Percentiles rank a stretch among this genome's conserved stretches.
Evolutionary conservation across 768 basidiomycete genomes (phyloP).

Genomic region (Mycena albidolilacea): DNA sequence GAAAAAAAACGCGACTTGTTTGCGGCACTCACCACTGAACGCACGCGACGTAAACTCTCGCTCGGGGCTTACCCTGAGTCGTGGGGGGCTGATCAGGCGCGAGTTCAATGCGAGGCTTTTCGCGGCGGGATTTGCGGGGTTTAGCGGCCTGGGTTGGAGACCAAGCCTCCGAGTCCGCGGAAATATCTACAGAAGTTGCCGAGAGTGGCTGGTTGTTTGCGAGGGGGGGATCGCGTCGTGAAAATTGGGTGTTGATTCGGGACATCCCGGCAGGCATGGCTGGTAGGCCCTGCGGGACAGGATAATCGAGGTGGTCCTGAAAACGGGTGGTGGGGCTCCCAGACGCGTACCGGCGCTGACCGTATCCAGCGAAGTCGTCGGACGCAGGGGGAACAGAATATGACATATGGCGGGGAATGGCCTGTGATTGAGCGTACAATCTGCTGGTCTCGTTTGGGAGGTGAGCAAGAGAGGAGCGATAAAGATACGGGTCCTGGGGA

Average conservation of each 20-base stretch:
- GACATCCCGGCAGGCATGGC: slow-evolving; percentile 27
- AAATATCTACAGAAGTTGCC: slow-evolving; percentile 33
- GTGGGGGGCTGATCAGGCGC: slow-evolving; percentile 86
- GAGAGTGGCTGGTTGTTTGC: slow-evolving; percentile 26
- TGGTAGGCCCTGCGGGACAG: slow-evolving; percentile 23
- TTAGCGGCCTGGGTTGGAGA: slow-evolving; percentile 32
- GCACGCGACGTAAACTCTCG: slow-evolving; percentile 85
- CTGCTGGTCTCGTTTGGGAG: slow-evolving; percentile 26
- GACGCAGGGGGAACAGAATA: not conserved
- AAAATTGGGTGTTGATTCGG: slow-evolving; percentile 35
- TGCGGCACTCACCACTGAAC: slow-evolving; percentile 72
- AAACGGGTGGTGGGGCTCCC: slow-evolving; percentile 21
- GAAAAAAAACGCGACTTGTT: slow-evolving; percentile 17
- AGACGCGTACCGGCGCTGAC: slow-evolving; percentile 24
- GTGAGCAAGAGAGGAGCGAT: slow-evolving; percentile 1
- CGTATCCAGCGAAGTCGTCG: slow-evolving; percentile 23
- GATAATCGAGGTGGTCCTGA: slow-evolving; percentile 36
- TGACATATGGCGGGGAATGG: slow-evolving; percentile 5
- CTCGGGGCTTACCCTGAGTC: slow-evolving; percentile 83
- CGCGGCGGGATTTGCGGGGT: slow-evolving; percentile 62
- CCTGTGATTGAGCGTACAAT: slow-evolving; percentile 22
- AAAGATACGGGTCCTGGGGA: slow-evolving; percentile 20
- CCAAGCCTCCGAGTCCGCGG: slow-evolving; percentile 37
- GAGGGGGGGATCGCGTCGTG: slow-evolving; percentile 31
- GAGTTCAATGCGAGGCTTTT: slow-evolving; percentile 75